Base-by-base conservation (phyloP, 352 stramenopile species). In the Pythium aquatile region DNA sequence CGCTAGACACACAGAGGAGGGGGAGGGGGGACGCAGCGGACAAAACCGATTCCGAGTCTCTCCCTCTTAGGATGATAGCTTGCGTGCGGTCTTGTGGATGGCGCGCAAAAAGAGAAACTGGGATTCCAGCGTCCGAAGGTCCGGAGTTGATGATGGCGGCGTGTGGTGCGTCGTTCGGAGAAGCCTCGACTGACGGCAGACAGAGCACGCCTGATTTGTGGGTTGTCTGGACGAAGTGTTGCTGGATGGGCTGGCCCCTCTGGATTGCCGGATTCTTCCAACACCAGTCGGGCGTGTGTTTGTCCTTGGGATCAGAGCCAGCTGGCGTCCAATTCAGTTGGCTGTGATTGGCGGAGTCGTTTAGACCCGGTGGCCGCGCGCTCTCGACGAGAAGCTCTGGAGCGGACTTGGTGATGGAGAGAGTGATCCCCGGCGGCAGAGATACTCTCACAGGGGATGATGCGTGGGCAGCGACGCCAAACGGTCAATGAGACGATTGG, bases 51-150 rank as follows among this genome's bases (percentile, higher is more conserved):
- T 54, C 47, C 47, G 47, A 54, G 47, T 54, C 47, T 54, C 47
- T 54, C 47, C 47, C 47, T 54, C 47, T 54, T 54, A 35, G 24
- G 47, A 35, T 54, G 47, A 54, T 54, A 13, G 26, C 24, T 52
- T 54, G 47, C 47, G 28, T 2, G 47, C 47, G 47, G 47, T 20
- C 24, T 33, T 33, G 20, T n/a, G 2, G 47, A 35, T 2, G 5
- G 47, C 47, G 47, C 28, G 47, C 47, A 54, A 54, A 52, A 54
- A 54, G 47, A 54, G 47, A 54, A 54, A 54, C 47, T 54, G 47
- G 47, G 26, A n/a, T 16, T 16, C 13, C n/a, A 35, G 42, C 5
- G 16, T 48, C 42, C 42, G 16, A 17, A 48, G 11, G 13, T 54
- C 44, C 44, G 11, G 44, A 51, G 44, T 30, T 16, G 44, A 51